Base-by-base conservation (phyloP, 768 basidiomycete species). In the Fomitopsis serialis region DNA sequence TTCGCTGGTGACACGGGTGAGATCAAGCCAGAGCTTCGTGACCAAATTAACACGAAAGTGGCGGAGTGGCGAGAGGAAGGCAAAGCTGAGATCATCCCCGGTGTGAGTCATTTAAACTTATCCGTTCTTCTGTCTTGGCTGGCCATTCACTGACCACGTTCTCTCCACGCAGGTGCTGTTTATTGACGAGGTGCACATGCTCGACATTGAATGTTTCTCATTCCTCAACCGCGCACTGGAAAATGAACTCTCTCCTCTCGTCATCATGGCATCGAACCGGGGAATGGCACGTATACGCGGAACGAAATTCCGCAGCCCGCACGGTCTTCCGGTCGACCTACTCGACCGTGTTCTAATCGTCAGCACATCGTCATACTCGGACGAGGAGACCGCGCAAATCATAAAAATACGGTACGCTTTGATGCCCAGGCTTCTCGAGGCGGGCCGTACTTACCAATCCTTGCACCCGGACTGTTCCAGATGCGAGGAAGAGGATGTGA, bases 171-270 rank as follows among this genome's bases (percentile, higher is more conserved):
- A 95, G 92, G 92, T 97, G n/a, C 76, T 97, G 12, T 98, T 98
- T 76, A 97, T 98, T 61, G 96, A 98, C 70, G 96, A 98, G 72
- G 96, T 98, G 12, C 96, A 98, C 77, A 99, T 99, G 96, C 85
- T 99, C 59, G 96, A 99, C 69, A 98, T 99, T 57, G 96, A 98
- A 68, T 98, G 96, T 66, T 98, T 98, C 77, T 97, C 95, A 7
- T 99, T 95, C 79, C 77, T 99, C 55, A 99, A 99, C 68, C 84
- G 96, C 32, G 96, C 96, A 2, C 77, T 99, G 45, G 96, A 99
- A 67, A 85, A 86, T 55, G 95, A 96, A 57, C 78, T 98, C 1
- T 86, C 96, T 1, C 96, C 96, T 1, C 74, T 98, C 50, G 96
- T 99, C 35, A 93, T 99, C 63, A 98, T 99, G 96, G 96, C 96